A percentile compares a stretch with the other conserved stretches of the same genome.
phyloP scores from a whole-genome alignment of 108 stramenopile species.

The Pelagomonas calceolata region DNA sequence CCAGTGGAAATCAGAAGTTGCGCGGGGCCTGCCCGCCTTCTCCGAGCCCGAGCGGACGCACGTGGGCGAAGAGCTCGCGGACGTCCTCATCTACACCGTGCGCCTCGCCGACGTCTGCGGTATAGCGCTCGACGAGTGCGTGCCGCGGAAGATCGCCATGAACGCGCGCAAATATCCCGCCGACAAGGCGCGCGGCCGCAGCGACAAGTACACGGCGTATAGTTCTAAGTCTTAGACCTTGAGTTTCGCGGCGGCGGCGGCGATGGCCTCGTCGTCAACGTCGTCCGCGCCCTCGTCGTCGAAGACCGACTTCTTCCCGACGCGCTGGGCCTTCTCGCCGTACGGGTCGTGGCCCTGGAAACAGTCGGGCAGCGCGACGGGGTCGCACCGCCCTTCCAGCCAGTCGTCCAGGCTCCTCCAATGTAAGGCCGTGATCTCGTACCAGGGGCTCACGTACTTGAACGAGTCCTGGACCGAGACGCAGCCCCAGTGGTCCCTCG shows the following conservation, averaged over 20 bases:
- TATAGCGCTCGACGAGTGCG: conserved; percentile 13
- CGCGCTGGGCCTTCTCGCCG: not conserved
- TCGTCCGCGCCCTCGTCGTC: conserved; percentile 3
- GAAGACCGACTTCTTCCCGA: conserved; percentile 5
- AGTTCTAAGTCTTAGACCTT: too few relatives aligned
- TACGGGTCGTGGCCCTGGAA: not conserved
- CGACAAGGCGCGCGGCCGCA: conserved; percentile 5
- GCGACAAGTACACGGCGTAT: conserved; percentile 22
- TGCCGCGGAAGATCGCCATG: conserved; percentile 10
- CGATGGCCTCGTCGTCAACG: conserved; percentile 4
- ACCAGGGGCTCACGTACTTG: conserved; percentile 13
- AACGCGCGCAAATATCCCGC: conserved; percentile 24
- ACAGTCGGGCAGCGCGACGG: conserved; percentile 9
- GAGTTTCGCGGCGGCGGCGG: too few relatives aligned
- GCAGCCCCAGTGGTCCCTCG: conserved; percentile 13
- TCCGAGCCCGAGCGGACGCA: conserved; percentile 44
- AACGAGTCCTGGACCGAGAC: conserved; percentile 12
- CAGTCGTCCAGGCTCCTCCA: conserved; percentile 14
- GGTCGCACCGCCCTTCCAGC: conserved; percentile 13
- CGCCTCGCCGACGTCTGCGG: conserved; percentile 44
- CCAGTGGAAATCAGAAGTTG: conserved; percentile 52
- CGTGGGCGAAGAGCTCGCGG: conserved; percentile 75
- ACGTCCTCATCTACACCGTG: conserved; percentile 77
- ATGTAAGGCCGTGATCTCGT: conserved; percentile 2
- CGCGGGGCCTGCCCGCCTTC: conserved; percentile 5